Conservation (phyloP, 2,329 filamentous ascomycete species). For the Monilinia polystroma region DNA sequence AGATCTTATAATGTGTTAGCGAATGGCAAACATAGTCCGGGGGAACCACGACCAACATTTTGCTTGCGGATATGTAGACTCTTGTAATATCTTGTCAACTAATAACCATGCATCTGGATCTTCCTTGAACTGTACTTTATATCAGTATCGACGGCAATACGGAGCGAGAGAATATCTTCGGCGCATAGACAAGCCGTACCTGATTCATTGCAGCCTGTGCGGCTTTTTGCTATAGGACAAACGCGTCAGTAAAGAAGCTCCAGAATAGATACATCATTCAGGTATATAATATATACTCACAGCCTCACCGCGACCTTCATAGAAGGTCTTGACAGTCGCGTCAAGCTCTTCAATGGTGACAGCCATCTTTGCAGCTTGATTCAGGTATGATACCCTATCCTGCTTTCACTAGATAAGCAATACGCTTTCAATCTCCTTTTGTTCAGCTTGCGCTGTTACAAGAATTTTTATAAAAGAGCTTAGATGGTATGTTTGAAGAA, state of each 20-base stretch:
- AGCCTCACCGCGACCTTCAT: conserved; percentile 91
- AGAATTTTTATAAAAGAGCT: conserved; percentile 25
- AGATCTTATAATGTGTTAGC: conserved; percentile 60
- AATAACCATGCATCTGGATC: conserved; percentile 97
- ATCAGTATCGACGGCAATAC: conserved; percentile 30
- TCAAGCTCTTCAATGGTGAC: conserved; percentile 90
- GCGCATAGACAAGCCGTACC: conserved; percentile 52
- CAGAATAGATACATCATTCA: conserved; percentile 17
- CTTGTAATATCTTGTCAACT: conserved; percentile 93
- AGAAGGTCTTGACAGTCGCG: conserved; percentile 93
- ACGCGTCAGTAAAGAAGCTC: conserved; percentile 42
- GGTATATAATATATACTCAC: conserved; percentile 52
- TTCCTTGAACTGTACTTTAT: conserved; percentile 79
- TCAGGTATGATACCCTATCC: conserved; percentile 31
- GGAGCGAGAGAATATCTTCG: conserved; percentile 20
- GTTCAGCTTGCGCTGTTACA: conserved; percentile 36
- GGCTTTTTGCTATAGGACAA: conserved; percentile 78
- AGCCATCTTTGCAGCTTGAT: conserved; percentile 54
- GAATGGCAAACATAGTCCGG: conserved; percentile 4
- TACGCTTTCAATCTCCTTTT: conserved; percentile 26
- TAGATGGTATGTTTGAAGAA: conserved; percentile 28
- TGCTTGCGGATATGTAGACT: conserved; percentile 90
- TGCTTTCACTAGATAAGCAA: conserved; percentile 30
- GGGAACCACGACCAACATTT: conserved; percentile 67
- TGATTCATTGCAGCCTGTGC: conserved; percentile 91